Evolutionary conservation across 148 eudicot genomes (phyloP), one percentile per base, ranked within the genome.

Genomic region (Fallopia convolvulus): DNA sequence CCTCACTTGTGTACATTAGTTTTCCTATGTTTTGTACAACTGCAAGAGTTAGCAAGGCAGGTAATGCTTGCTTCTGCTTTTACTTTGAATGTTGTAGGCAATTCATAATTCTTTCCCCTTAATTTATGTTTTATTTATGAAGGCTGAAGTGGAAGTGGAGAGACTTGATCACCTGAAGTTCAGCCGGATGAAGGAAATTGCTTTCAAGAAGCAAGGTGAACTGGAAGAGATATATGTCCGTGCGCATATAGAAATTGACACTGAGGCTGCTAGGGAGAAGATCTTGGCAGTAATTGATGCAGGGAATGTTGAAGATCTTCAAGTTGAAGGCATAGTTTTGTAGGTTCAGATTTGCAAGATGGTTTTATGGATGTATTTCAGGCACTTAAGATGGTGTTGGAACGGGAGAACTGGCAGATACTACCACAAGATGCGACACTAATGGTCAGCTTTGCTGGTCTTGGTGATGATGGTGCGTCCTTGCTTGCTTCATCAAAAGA

Each of bases 351-450:
- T 26, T 26, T 26, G 30, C 30, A 26, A 26, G 30, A 26, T 72
- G 15, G 42, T 72, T 72, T 72, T 40, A 12, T 41, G 50, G 42
- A 41, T 41, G n/a, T 72, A 17, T 72, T 80, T 21, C 80, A 90
- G 99, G 99, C 96, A 70, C 83, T 95, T 53, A 95, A 87, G 86
- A 92, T 95, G 97, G 99, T 92, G 75, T 82, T 92, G 88, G 99
- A 95, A 76, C 90, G 78, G 91, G 99, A 92, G 84, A 83, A 79
- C 80, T 95, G 99, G 99, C 81, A 89, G 81, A 80, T 82, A 70
- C 78, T 95, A 86, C 97, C 97, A 13, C 82, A 89, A 71, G 97
- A 92, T 73, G 95, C 94, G 30, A 80, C 87, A 73, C 89, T 89
- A 79, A 90, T 84, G 21, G 90, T 95, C 47, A 86, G 93, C 82